Evolutionary conservation across 352 stramenopile genomes (phyloP).

Genomic region (Phytophthora pistaciae): DNA sequence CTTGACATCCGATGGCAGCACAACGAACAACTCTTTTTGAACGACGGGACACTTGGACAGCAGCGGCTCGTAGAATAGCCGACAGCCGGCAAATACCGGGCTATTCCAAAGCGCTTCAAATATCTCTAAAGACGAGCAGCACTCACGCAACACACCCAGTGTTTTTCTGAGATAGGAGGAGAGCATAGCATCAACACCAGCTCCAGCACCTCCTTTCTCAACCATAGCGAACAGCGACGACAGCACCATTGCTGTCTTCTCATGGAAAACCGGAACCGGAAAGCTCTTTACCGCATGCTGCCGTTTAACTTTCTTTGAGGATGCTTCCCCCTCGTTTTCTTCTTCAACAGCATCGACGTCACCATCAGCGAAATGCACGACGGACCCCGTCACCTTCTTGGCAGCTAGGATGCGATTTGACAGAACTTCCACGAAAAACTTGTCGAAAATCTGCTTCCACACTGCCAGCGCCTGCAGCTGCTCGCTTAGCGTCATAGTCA

Average conservation of each 20-base stretch:
- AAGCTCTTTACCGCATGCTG: slow-evolving; percentile 56
- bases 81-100: slow-evolving; percentile 59
- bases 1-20: slow-evolving; percentile 33
- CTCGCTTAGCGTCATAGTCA: slow-evolving; percentile 49
- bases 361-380: slow-evolving; percentile 48
- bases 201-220: slow-evolving; percentile 47
- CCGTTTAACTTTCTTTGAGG: slow-evolving; percentile 39
- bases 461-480: slow-evolving; percentile 50
- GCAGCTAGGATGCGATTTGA: slow-evolving; percentile 37
- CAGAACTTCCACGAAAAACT: slow-evolving; percentile 67
- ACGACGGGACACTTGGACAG: slow-evolving; percentile 50
- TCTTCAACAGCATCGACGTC: slow-evolving; percentile 35
- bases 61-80: slow-evolving; percentile 68
- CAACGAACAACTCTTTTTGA: slow-evolving; percentile 41
- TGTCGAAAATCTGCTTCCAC: slow-evolving; percentile 71
- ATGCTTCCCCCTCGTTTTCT: slow-evolving; percentile 22
- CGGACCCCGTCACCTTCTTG: slow-evolving; percentile 37
- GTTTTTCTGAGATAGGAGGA: slow-evolving; percentile 58
- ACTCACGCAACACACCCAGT: slow-evolving; percentile 49
- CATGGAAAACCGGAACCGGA: slow-evolving; percentile 64
- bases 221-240: slow-evolving; percentile 49
- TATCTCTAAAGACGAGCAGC: slow-evolving; percentile 59
- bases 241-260: slow-evolving; percentile 71
- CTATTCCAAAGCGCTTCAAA: slow-evolving; percentile 78
- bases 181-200: slow-evolving; percentile 36